Percentiles rank a stretch among this genome's conserved stretches.
Evolutionary conservation across 2,329 filamentous ascomycete genomes (phyloP).

Genomic region (Penicillium sp.): DNA sequence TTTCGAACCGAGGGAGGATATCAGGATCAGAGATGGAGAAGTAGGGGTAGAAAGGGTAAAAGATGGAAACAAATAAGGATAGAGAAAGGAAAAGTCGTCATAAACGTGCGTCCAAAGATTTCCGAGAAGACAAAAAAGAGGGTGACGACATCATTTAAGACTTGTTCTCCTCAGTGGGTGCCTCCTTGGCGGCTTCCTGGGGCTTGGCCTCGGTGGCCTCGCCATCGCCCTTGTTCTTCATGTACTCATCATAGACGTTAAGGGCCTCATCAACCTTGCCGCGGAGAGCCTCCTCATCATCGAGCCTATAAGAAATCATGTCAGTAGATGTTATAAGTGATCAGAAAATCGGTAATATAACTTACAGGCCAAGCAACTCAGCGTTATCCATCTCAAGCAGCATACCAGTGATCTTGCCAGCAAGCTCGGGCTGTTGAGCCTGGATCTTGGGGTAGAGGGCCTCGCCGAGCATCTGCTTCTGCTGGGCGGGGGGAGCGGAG

Average conservation of each 20-base stretch:
- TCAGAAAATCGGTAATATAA: conserved; percentile 31
- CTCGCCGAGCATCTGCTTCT: conserved; percentile 99
- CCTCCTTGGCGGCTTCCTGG: conserved; percentile 47
- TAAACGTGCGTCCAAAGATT: conserved; percentile 35
- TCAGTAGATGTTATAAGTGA: conserved; percentile 16
- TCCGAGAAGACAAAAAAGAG: conserved; percentile 24
- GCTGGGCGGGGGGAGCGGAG: conserved; percentile 65
- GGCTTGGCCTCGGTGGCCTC: conserved; percentile 47
- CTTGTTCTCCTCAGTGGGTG: conserved; percentile 42
- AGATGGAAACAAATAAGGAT: conserved; percentile 22
- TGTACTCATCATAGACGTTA: conserved; percentile 96
- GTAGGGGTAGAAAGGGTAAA: conserved; percentile 23
- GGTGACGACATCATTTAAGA: conserved; percentile 34
- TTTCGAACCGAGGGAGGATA: conserved; percentile 47
- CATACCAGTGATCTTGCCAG: conserved; percentile 99
- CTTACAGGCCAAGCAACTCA: conserved; percentile 94
- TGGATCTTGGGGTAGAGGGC: conserved; percentile 98
- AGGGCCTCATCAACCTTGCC: conserved; percentile 97
- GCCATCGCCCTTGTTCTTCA: conserved; percentile 72
- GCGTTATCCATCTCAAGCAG: conserved; percentile 98
- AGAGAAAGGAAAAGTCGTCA: conserved; percentile 37
- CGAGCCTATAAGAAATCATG: conserved; percentile 61
- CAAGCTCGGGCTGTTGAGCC: conserved; percentile 87
- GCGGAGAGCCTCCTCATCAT: conserved; percentile 83
- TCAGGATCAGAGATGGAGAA: conserved; percentile 37